phyloP scores from a whole-genome alignment of 495 filamentous ascomycete species.

The Tuber microsphaerosporum region DNA sequence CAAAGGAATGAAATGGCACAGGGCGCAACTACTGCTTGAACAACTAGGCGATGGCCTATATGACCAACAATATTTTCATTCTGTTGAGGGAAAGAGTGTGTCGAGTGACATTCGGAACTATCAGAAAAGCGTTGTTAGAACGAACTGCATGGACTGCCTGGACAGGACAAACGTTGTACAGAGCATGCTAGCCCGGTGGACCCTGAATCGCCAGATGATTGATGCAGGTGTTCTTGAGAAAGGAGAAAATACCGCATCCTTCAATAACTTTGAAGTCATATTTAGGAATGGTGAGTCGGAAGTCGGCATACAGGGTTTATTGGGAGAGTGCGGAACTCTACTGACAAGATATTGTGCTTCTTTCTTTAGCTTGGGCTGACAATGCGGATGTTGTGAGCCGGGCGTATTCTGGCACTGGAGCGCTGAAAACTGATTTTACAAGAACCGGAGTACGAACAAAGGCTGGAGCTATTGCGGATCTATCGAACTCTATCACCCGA shows the following conservation, averaged over 20 bases:
- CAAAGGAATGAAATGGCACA: slow-evolving; percentile 89
- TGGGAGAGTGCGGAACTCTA: slow-evolving; percentile 8
- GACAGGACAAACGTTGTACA: slow-evolving; percentile 98
- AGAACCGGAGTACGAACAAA: slow-evolving; percentile 84
- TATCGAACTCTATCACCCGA: slow-evolving; percentile 74
- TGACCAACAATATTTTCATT: slow-evolving; percentile 85
- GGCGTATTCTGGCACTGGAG: slow-evolving; percentile 88
- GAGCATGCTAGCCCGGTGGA: slow-evolving; percentile 85
- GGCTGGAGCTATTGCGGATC: slow-evolving; percentile 73
- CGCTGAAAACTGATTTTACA: slow-evolving; percentile 94
- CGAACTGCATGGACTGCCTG: slow-evolving; percentile 99
- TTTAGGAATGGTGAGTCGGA: slow-evolving; percentile 68
- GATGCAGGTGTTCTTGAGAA: slow-evolving; percentile 70
- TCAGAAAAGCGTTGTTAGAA: slow-evolving; percentile 91
- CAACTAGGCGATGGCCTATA: slow-evolving; percentile 65
- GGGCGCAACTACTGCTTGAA: slow-evolving; percentile 78
- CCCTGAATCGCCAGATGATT: slow-evolving; percentile 74
- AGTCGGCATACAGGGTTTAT: background rate
- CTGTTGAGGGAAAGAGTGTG: slow-evolving; percentile 57
- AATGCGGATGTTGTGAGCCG: slow-evolving; percentile 93
- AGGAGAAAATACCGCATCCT: slow-evolving; percentile 66
- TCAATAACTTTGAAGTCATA: slow-evolving; percentile 71
- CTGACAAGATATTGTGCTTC: slow-evolving; percentile 13
- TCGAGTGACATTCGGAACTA: slow-evolving; percentile 28
- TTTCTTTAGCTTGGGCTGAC: slow-evolving; percentile 65